Evolutionary conservation across 2,329 filamentous ascomycete genomes (phyloP).

Genomic region (Botrytis tulipae): DNA sequence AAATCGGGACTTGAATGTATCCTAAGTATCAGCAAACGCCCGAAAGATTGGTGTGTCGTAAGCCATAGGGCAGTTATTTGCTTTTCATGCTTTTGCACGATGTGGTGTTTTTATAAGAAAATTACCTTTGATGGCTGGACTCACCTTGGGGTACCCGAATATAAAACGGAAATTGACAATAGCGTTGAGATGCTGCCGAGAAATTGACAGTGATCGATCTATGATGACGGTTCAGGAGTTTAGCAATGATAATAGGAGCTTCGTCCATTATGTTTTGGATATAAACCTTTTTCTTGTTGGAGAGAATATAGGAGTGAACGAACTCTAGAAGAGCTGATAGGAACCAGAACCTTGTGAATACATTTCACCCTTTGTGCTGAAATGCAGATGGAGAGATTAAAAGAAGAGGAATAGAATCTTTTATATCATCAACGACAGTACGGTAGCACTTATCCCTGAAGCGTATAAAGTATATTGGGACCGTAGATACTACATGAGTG

Average conservation of each 20-base stretch:
- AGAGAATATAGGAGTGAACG: neutral
- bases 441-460: too few species aligned
- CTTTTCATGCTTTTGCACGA: rapidly evolving
- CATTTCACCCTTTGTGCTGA: neutral
- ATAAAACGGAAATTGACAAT: neutral
- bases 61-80: rapidly evolving
- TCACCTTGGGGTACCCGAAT: neutral
- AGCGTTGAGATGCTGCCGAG: neutral
- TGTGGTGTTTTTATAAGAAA: neutral
- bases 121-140: neutral
- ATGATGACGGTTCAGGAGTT: neutral
- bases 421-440: neutral
- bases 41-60: neutral
- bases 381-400: neutral
- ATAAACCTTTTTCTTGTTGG: rapidly evolving
- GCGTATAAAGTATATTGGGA: neutral
- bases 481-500: neutral
- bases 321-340: neutral
- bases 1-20: neutral
- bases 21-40: neutral
- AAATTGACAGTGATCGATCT: neutral
- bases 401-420: neutral
- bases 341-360: neutral
- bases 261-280: neutral
- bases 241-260: neutral